Conservation (phyloP, 768 basidiomycete species). For the Boletus rubroflammeus region DNA sequence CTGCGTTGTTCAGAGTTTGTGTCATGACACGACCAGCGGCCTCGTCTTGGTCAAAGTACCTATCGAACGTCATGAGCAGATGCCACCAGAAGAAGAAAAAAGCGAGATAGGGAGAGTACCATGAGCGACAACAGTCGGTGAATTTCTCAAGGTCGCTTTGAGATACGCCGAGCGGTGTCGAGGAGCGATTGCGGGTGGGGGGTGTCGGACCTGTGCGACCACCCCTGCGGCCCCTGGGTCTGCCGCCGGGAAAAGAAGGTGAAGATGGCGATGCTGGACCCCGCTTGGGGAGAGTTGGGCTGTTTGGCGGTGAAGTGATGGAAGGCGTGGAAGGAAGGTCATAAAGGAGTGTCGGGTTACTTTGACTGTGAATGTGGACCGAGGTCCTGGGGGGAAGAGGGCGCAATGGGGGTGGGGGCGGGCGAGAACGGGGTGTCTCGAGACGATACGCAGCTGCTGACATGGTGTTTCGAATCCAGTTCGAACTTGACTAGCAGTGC, state of each 20-base stretch:
- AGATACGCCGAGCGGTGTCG: slow-evolving; percentile 63
- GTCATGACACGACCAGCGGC: slow-evolving; percentile 77
- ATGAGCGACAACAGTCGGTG: slow-evolving; percentile 71
- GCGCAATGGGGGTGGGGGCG: slow-evolving; percentile 56
- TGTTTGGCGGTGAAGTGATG: slow-evolving; percentile 52
- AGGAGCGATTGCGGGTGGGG: slow-evolving; percentile 56
- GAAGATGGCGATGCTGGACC: slow-evolving; percentile 53
- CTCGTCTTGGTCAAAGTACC: slow-evolving; percentile 85
- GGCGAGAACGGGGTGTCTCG: slow-evolving; percentile 58
- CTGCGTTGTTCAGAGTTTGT: slow-evolving; percentile 73
- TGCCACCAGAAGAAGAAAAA: background rate
- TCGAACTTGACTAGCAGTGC: slow-evolving; percentile 26
- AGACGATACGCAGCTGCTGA: slow-evolving; percentile 61
- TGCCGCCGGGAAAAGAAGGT: slow-evolving; percentile 47
- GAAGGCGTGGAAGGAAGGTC: slow-evolving; percentile 63
- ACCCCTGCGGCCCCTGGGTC: slow-evolving; percentile 47
- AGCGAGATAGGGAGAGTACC: slow-evolving; percentile 42
- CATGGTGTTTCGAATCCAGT: slow-evolving; percentile 44
- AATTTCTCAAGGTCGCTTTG: slow-evolving; percentile 74
- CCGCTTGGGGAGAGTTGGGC: slow-evolving; percentile 40
- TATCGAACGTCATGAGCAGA: slow-evolving; percentile 29
- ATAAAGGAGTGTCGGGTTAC: slow-evolving; percentile 67
- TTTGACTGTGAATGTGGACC: slow-evolving; percentile 39
- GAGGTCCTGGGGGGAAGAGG: slow-evolving; percentile 46
- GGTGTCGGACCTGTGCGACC: slow-evolving; percentile 50